Conservation (phyloP, 306 rosid species). For the Lathyrus aphaca region DNA sequence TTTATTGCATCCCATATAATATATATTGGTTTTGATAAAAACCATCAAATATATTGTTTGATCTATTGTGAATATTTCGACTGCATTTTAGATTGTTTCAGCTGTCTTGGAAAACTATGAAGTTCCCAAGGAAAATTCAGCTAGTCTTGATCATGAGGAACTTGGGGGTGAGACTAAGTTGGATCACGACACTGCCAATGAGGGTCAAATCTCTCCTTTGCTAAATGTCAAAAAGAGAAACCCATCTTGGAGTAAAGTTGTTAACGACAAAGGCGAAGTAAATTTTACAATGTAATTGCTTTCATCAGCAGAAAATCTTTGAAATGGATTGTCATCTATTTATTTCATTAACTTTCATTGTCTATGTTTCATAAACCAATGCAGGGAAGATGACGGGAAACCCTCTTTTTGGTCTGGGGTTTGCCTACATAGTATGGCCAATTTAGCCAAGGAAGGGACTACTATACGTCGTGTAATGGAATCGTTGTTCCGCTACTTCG, state of each 20-base stretch:
- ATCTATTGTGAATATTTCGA: slow-evolving; percentile 25
- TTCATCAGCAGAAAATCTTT: slow-evolving; percentile 35
- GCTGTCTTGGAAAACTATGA: slow-evolving; percentile 87
- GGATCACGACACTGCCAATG: slow-evolving; percentile 62
- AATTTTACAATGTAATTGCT: slow-evolving; percentile 64
- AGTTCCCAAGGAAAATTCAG: slow-evolving; percentile 42
- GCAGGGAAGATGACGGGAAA: slow-evolving; percentile 78
- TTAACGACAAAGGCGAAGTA: slow-evolving; percentile 64
- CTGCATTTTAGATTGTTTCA: slow-evolving; percentile 71
- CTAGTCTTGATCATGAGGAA: slow-evolving; percentile 40
- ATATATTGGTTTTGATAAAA: slow-evolving; percentile 15
- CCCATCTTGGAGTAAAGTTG: slow-evolving; percentile 66
- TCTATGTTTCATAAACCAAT: slow-evolving; percentile 38
- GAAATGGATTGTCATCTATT: slow-evolving; percentile 27
- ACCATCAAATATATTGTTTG: slow-evolving; percentile 31
- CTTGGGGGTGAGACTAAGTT: slow-evolving; percentile 49
- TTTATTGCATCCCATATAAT: slow-evolving; percentile 7
- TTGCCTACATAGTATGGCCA: slow-evolving; percentile 91
- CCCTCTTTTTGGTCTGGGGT: slow-evolving; percentile 90
- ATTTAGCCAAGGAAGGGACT: slow-evolving; percentile 87
- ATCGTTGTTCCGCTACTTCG: slow-evolving; percentile 84
- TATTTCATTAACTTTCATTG: slow-evolving; percentile 34
- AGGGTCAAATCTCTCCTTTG: slow-evolving; percentile 54
- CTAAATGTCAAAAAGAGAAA: slow-evolving; percentile 50
- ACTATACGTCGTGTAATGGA: slow-evolving; percentile 90